These are phyloP conservation scores for Calycina herbarum DNA, from an alignment of 2,329 filamentous ascomycete genomes.

Conservation along the genomic window DNA sequence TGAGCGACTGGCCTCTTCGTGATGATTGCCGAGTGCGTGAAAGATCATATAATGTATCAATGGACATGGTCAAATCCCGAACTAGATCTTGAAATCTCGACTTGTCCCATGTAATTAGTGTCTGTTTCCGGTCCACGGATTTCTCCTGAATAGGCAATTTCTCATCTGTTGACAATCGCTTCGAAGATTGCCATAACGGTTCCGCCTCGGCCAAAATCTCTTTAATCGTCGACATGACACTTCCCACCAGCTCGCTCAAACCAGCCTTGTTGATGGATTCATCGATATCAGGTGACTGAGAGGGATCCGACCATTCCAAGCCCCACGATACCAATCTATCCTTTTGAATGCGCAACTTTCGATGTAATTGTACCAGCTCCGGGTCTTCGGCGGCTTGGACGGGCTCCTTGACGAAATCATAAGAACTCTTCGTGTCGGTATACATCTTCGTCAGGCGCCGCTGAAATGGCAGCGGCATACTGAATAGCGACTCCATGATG, in stretches of 20 bases:
- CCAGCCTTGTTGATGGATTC: constrained; percentile 71
- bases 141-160: constrained; percentile 28
- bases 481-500: constrained; percentile 35
- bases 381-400: constrained; percentile 64
- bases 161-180: constrained; percentile 39
- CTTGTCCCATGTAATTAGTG: constrained; percentile 66
- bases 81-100: constrained; percentile 74
- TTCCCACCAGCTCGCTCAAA: constrained; percentile 73
- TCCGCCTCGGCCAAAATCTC: constrained; percentile 77
- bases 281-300: constrained; percentile 68
- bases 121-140: constrained; percentile 53
- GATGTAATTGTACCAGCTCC: constrained; percentile 70
- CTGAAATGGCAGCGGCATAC: constrained; percentile 48
- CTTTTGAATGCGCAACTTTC: constrained; percentile 72
- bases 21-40: constrained; percentile 61
- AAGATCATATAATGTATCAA: constrained; percentile 77
- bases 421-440: constrained; percentile 77
- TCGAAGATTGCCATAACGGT: constrained; percentile 65
- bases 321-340: constrained; percentile 79
- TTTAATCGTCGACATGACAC: constrained; percentile 78
- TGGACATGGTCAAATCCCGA: constrained; percentile 71
- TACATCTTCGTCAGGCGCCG: constrained; percentile 71
- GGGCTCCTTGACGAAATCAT: constrained; percentile 68
- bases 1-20: constrained; percentile 23
- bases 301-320: constrained; percentile 75